Conservation (phyloP, 164 flowering plant species). For the Liriodendron chinense region DNA sequence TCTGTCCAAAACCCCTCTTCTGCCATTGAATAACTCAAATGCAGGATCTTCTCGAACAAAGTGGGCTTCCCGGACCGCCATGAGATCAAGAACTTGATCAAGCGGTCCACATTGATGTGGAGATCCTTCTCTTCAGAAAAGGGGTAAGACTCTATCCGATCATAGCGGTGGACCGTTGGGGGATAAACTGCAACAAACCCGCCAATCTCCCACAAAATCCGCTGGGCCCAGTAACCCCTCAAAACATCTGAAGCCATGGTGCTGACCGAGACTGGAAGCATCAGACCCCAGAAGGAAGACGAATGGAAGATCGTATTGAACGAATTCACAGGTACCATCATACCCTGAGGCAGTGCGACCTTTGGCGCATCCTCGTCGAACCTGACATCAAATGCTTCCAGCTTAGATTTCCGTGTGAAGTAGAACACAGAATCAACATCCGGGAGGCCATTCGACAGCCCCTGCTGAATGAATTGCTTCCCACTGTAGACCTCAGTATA, state of each 20-base stretch:
- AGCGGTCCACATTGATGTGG: constrained; percentile 88
- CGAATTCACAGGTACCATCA: constrained; percentile 89
- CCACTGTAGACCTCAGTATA: constrained; percentile 94
- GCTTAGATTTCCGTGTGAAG: constrained; percentile 74
- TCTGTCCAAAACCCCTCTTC: constrained; percentile 96
- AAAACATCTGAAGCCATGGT: constrained; percentile 95
- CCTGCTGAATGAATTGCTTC: constrained; percentile 92
- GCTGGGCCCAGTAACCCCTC: constrained; percentile 97
- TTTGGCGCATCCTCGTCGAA: constrained; percentile 87
- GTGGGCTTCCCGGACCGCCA: constrained; percentile 84
- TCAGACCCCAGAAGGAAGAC: constrained; percentile 91
- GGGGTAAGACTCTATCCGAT: constrained; percentile 70
- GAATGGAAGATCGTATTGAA: constrained; percentile 88
- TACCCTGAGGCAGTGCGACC: constrained; percentile 93
- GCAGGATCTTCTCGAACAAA: constrained; percentile 79
- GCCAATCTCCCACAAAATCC: constrained; percentile 96
- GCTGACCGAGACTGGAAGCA: constrained; percentile 97
- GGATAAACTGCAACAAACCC: constrained; percentile 92
- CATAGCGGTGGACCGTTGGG: constrained; percentile 79
- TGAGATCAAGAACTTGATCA: constrained; percentile 69
- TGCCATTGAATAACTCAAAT: constrained; percentile 85
- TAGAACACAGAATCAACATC: constrained; percentile 98
- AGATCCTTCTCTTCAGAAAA: constrained; percentile 99
- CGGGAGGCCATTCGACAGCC: constrained; percentile 90
- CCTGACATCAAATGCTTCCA: constrained; percentile 85